Evolutionary conservation across 1,284 basidiomycete genomes (phyloP), one percentile per base, ranked within the genome.

Genomic region (Paramarasmius palmivorus): DNA sequence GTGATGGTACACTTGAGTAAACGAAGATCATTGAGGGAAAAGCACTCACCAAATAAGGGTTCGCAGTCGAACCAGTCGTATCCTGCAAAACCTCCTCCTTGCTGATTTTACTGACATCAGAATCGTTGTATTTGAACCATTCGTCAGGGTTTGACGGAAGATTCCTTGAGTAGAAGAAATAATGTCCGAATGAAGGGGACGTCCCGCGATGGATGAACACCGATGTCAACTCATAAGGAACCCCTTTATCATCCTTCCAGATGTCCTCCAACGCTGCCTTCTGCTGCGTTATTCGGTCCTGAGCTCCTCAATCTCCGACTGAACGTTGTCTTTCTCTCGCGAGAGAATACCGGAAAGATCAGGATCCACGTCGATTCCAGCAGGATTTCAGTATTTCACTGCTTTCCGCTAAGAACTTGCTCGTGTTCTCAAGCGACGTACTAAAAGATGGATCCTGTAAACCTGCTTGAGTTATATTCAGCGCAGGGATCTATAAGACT

Each of bases 81-180:
- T 92, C 87, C 17, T 82, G 84, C 42, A 92, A 72, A 4, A 92
- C 88, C 61, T 92, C 90, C 4, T 82, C 81, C 68, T 90, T 90
- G n/a, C 74, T 67, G 1, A 90, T 88, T 22, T 82, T 75, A 3
- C 82, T 80, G 7, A 97, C 92, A 54, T 82, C 83, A 39, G 92
- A 91, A 66, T 96, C 94, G 66, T 95, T 95, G 73, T 95, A 97
- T 71, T 96, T 97, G 80, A 95, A 93, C 92, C 93, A 97, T 46
- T 84, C 79, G 56, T 95, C 86, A 5, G 86, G 84, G 15, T 83
- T 72, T 26, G 82, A 77, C 0, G 92, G 92, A 20, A 93, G 74
- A 65, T 93, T 80, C 40, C 93, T 81, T 54, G 92, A 90, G 65
- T 93, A 93, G 71, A 95, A 91, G 73, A 91, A 94, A 68, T 94